These are phyloP conservation scores for Aspergillus sp. DNA, from an alignment of 2,329 filamentous ascomycete genomes.

Conservation along the genomic window DNA sequence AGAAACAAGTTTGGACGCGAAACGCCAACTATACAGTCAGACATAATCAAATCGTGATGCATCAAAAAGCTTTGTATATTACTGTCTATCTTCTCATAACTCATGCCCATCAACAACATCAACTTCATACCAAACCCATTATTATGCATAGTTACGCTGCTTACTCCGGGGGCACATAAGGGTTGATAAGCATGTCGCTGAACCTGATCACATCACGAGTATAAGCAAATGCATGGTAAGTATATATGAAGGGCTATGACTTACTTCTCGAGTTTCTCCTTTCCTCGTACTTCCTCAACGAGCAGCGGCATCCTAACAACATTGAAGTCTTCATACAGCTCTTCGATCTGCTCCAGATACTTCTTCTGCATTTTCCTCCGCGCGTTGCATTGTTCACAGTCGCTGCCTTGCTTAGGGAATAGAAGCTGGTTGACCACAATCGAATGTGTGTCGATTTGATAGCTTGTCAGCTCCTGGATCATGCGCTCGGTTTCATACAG, in stretches of 20 bases:
- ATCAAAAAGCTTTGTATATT: constrained; percentile 26
- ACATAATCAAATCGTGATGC: constrained; percentile 7
- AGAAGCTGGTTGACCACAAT: constrained; percentile 98
- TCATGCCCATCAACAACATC: constrained; percentile 27
- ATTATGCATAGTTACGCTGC: constrained; percentile 13
- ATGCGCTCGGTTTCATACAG: constrained; percentile 99
- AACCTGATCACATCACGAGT: constrained; percentile 36
- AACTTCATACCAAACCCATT: constrained; percentile 15
- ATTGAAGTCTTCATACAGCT: constrained; percentile 98
- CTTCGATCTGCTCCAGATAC: constrained; percentile 97
- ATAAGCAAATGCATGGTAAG: constrained; percentile 9
- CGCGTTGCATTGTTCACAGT: constrained; percentile 93
- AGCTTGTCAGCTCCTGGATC: constrained; percentile 95
- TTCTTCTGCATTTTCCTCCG: constrained; percentile 98
- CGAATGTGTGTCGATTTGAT: constrained; percentile 92
- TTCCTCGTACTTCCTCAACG: constrained; percentile 92
- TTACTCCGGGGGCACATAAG: constrained; percentile 48
- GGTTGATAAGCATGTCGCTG: constrained; percentile 51
- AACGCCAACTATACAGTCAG: not conserved
- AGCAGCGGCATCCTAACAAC: constrained; percentile 97
- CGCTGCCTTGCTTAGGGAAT: constrained; percentile 80
- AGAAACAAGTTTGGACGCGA: not conserved
- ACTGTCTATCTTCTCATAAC: constrained; percentile 42
- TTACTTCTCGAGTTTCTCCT: constrained; percentile 85
- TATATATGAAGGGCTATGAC: constrained; percentile 18